Evolutionary conservation across 176 grass and related monocot species (phyloP).

Genomic region (Triticum urartu): DNA sequence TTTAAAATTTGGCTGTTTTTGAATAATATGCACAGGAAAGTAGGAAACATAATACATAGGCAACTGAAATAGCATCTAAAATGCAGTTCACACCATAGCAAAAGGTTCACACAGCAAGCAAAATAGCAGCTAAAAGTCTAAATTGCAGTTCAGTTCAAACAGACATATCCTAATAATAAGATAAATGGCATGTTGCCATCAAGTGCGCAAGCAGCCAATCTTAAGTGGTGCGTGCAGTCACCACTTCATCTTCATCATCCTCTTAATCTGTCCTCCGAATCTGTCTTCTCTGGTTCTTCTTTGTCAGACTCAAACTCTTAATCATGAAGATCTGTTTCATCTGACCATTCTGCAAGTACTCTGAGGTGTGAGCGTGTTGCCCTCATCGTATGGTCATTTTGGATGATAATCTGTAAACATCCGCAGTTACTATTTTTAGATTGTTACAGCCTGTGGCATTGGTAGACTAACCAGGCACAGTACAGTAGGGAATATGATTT

Average conservation of each 20-base stretch:
- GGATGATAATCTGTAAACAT: background rate
- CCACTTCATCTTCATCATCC: background rate
- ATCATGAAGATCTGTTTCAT: background rate
- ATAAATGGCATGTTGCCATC: background rate
- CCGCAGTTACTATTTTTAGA: background rate
- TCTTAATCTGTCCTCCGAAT: background rate
- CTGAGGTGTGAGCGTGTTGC: background rate
- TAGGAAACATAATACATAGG: background rate
- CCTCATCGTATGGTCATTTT: conserved; percentile 10
- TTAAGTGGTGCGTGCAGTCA: background rate
- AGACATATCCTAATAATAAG: background rate
- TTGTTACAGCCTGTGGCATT: conserved; percentile 1
- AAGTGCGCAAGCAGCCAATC: background rate
- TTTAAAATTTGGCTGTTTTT: background rate
- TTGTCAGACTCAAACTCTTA: background rate
- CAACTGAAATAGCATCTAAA: background rate
- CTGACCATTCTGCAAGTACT: background rate
- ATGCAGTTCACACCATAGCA: background rate
- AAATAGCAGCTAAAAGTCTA: background rate
- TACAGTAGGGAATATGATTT: conserved; percentile 1
- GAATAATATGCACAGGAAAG: background rate
- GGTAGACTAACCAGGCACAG: background rate
- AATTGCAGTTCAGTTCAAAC: background rate
- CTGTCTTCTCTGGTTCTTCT: background rate
- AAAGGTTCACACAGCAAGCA: background rate